phyloP scores from a whole-genome alignment of 2,329 filamentous ascomycete species.

The Lachnellula occidentalis region DNA sequence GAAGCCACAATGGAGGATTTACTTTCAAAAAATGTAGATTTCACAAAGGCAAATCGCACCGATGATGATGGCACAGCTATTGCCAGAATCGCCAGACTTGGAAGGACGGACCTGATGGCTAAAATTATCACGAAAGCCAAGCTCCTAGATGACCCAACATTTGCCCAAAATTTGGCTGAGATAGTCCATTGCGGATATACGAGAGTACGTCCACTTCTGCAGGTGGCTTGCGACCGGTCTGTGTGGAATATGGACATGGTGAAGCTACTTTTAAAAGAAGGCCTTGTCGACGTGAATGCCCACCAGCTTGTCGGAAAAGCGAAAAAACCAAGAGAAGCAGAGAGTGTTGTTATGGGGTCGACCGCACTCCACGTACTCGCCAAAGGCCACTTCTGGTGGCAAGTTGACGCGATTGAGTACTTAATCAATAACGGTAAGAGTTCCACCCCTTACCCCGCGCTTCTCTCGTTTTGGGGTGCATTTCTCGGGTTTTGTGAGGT shows the following conservation, averaged over 20 bases:
- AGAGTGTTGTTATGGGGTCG: not conserved
- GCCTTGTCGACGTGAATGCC: not conserved
- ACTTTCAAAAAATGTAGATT: not conserved
- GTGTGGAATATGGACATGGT: not conserved
- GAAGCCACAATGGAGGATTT: not conserved
- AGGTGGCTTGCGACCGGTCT: not conserved
- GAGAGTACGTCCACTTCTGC: not conserved
- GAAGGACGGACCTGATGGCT: not conserved
- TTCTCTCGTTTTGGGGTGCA: too few species aligned
- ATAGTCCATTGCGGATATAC: not conserved
- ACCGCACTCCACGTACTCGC: conserved; percentile 1
- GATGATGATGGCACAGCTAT: not conserved
- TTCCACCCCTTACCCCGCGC: too few species aligned
- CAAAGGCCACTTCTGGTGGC: not conserved
- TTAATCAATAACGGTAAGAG: not conserved
- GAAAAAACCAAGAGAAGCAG: not conserved
- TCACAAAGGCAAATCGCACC: not conserved
- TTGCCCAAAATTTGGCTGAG: not conserved
- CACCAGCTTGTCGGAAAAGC: not conserved
- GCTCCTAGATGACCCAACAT: not conserved
- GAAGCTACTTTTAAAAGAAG: not conserved
- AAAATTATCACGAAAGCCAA: not conserved
- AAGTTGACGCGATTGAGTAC: not conserved
- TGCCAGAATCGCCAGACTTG: not conserved
- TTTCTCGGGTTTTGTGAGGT: too few species aligned